Base-by-base conservation (phyloP, 2,329 filamentous ascomycete genomes). In the Cercospora sesami region DNA sequence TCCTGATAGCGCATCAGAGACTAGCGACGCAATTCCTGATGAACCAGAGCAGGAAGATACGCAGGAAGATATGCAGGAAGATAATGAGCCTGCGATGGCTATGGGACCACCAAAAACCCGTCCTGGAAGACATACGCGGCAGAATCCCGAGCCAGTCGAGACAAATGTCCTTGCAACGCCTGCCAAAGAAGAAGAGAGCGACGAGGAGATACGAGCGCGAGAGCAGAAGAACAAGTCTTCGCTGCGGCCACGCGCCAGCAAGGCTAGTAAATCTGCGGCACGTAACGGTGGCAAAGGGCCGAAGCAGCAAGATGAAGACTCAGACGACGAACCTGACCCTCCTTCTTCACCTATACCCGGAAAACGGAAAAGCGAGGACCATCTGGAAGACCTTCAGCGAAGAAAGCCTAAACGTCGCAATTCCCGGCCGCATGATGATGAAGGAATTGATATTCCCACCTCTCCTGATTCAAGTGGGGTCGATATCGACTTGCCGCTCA, bases 391-490 rank as follows among this genome's bases (percentile, higher is more conserved):
- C 39, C 51, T 66, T 3, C 63, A 68, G 6, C n/a, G 59, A 26
- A 55, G 63, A 48, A 57, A 58, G 33, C 63, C 63, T n/a, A 75
- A 73, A 69, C 69, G 74, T 31, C 67, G 68, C 1, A 68, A 66
- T 42, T 74, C 70, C 53, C 72, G 60, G 28, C 65, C 68, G 16
- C 73, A 76, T 36, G 66, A 72, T n/a, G 75, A 78, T 39, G 78
- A 79, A 71, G 77, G 75, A 23, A 78, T 79, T 21, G 76, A 77
- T 64, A 78, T 78, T 21, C 74, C 75, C 8, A 72, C 71, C 2
- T 76, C 76, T 10, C 77, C 76, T 21, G 70, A 68, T 18, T 61
- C 33, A 8, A 67, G 63, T 12, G 57, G 65, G n/a, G 65, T 65
- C 14, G 42, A 65, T 5, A 42, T 63, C 8, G 63, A 69, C 21